Evolutionary conservation across 78 protist species (phyloP).

Genomic region (Dictyostelium brefeldianum): DNA sequence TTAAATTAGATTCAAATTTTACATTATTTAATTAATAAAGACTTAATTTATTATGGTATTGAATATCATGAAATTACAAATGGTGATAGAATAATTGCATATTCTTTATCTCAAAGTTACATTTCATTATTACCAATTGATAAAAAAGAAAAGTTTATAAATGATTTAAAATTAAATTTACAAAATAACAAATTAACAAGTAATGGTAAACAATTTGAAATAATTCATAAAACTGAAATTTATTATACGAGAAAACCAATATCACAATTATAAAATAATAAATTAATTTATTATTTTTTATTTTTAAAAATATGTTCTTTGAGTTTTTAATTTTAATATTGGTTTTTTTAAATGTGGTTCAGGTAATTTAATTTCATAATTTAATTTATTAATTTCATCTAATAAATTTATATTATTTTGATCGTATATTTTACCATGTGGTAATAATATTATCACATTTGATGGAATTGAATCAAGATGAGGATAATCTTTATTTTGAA

Average conservation of each 20-base stretch:
- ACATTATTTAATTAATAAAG: background rate
- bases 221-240: background rate
- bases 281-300: no score
- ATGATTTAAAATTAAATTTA: background rate
- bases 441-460: background rate
- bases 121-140: constrained; percentile 6
- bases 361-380: no score
- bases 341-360: no score
- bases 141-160: background rate
- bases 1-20: background rate
- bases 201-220: background rate
- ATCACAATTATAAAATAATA: no score
- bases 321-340: no score
- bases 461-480: background rate
- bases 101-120: background rate
- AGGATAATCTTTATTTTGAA: background rate
- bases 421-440: background rate
- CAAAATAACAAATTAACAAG: background rate
- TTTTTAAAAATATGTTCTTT: no score
- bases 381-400: no score
- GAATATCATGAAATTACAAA: background rate
- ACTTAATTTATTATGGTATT: background rate
- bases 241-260: background rate
- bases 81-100: background rate
- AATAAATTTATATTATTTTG: no score